These are phyloP conservation scores for Beauveria pseudobassiana DNA, from an alignment of 2,329 filamentous ascomycete genomes.

Conservation along the genomic window DNA sequence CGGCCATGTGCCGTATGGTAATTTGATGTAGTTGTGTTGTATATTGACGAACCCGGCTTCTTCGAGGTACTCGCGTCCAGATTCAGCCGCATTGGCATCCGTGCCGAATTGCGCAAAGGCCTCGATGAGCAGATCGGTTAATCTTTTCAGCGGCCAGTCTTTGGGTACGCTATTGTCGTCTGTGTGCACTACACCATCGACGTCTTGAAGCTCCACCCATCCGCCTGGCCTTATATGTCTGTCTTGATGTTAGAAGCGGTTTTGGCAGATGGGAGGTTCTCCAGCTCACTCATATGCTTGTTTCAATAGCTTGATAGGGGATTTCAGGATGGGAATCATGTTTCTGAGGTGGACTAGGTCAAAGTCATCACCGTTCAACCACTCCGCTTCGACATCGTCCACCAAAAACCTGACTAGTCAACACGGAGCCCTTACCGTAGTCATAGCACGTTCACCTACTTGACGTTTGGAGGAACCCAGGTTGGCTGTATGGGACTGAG, in stretches of 20 bases:
- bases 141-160: slow-evolving; percentile 26
- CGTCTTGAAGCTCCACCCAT: slow-evolving; percentile 39
- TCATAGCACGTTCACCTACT: slow-evolving; percentile 13
- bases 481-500: slow-evolving; percentile 50
- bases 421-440: neutral
- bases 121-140: slow-evolving; percentile 27
- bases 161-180: slow-evolving; percentile 28
- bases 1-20: slow-evolving; percentile 41
- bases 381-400: slow-evolving; percentile 31
- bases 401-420: slow-evolving; percentile 28
- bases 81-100: slow-evolving; percentile 30
- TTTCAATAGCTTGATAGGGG: slow-evolving; percentile 22
- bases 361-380: slow-evolving; percentile 42
- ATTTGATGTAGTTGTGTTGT: slow-evolving; percentile 29
- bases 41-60: slow-evolving; percentile 34
- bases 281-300: slow-evolving; percentile 23
- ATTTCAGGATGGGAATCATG: slow-evolving; percentile 37
- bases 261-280: neutral
- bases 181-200: slow-evolving; percentile 31
- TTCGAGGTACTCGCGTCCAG: slow-evolving; percentile 27
- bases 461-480: slow-evolving; percentile 39
- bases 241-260: neutral
- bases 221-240: slow-evolving; percentile 36
- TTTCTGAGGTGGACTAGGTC: slow-evolving; percentile 54
- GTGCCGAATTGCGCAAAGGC: slow-evolving; percentile 31